These are phyloP conservation scores for Malassezia caprae DNA, from an alignment of 1,284 basidiomycete species.

Conservation along the genomic window DNA sequence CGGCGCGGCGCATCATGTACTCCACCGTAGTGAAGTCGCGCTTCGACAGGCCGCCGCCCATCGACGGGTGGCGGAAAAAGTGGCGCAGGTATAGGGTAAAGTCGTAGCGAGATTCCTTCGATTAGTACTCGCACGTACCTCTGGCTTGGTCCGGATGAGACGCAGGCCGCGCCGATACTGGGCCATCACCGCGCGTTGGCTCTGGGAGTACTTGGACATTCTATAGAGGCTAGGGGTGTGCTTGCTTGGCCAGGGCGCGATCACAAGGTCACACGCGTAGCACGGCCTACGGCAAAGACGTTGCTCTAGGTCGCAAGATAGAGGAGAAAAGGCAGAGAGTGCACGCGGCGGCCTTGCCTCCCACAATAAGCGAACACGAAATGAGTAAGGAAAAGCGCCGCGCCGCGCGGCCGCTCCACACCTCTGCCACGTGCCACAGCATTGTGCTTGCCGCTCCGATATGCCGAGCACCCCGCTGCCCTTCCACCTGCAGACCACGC, in stretches of 20 bases:
- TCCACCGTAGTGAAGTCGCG: slow-evolving; percentile 44
- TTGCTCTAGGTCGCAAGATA: slow-evolving; percentile 20
- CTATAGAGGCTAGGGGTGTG: slow-evolving; percentile 10
- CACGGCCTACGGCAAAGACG: neutral
- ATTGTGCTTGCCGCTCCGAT: neutral
- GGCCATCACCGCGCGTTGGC: slow-evolving; percentile 10
- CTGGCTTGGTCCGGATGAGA: slow-evolving; percentile 16
- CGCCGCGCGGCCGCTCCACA: neutral
- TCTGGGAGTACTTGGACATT: slow-evolving; percentile 13
- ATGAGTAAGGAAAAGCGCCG: slow-evolving; percentile 15
- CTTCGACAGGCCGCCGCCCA: slow-evolving; percentile 34
- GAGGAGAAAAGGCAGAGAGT: slow-evolving; percentile 13
- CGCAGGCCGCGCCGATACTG: slow-evolving; percentile 16
- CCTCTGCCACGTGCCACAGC: slow-evolving; percentile 1
- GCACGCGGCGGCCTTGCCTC: slow-evolving; percentile 7
- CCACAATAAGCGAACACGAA: slow-evolving; percentile 21
- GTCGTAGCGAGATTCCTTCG: slow-evolving; percentile 29
- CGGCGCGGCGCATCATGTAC: slow-evolving; percentile 39
- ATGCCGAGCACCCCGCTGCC: slow-evolving; percentile 12
- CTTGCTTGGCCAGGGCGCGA: neutral
- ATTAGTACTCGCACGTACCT: slow-evolving; percentile 6
- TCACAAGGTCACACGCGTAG: neutral
- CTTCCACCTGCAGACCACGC: slow-evolving; percentile 23
- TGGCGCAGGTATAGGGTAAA: slow-evolving; percentile 45
- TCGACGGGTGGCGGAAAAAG: slow-evolving; percentile 40